A percentile compares a stretch with the other conserved stretches of the same genome.
These are phyloP conservation scores for Anthoceros angustus DNA, from an alignment of 225 moss, liverwort and hornwort genomes.

Conservation along the genomic window DNA sequence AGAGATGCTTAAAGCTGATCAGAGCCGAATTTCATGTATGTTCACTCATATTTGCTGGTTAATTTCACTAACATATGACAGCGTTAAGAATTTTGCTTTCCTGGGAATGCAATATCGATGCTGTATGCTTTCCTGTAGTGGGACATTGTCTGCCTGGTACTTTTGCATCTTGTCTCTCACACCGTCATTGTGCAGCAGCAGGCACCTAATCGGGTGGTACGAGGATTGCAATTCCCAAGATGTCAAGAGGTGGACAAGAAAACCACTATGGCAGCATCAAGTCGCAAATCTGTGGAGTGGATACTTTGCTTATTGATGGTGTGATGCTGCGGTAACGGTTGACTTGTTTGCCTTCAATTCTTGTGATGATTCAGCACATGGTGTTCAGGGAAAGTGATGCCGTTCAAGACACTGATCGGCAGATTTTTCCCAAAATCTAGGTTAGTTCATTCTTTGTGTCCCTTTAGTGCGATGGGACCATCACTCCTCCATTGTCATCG, in stretches of 20 bases:
- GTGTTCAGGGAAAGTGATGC: not conserved
- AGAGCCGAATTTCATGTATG: too few relatives aligned
- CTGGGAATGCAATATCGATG: too few relatives aligned
- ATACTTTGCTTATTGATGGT: not conserved
- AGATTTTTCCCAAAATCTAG: not conserved
- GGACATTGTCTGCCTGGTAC: too few relatives aligned
- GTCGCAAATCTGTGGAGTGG: not conserved
- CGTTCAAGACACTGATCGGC: not conserved
- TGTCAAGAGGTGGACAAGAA: not conserved
- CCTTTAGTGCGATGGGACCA: not conserved
- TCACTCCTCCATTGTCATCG: not conserved
- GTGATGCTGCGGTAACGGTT: not conserved
- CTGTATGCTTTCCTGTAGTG: too few relatives aligned
- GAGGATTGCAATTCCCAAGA: not conserved
- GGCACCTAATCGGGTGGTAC: not conserved
- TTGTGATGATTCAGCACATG: not conserved
- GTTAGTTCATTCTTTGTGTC: conserved; percentile 3
- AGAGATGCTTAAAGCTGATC: too few relatives aligned
- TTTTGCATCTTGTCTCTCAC: too few relatives aligned
- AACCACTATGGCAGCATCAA: not conserved
- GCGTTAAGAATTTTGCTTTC: too few relatives aligned
- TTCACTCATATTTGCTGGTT: too few relatives aligned
- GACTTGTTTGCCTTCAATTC: not conserved
- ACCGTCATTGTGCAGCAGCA: not conserved
- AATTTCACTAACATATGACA: too few relatives aligned